phyloP scores from a whole-genome alignment of 306 rosid species.

The Pachyrhizus erosus region DNA sequence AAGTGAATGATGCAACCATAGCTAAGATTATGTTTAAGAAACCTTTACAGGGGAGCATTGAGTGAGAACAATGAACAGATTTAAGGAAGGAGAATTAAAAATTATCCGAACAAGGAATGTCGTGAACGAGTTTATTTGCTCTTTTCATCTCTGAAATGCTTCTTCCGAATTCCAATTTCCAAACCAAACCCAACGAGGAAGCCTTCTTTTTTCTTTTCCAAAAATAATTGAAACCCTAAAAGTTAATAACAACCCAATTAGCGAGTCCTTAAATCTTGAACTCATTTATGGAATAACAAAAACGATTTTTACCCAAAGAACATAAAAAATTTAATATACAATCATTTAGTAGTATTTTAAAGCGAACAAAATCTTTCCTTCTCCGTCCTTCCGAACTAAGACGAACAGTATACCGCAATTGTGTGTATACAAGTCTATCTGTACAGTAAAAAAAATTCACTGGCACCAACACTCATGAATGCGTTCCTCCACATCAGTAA shows the following conservation, averaged over 20 bases:
- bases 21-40: background rate
- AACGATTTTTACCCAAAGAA: background rate
- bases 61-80: background rate
- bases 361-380: constrained; percentile 26
- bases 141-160: background rate
- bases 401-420: constrained; percentile 26
- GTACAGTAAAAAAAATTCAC: constrained; percentile 45
- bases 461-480: constrained; percentile 41
- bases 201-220: background rate
- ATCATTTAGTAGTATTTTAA: background rate
- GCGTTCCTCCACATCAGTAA: constrained; percentile 37
- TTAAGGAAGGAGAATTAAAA: too few relatives aligned
- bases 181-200: background rate
- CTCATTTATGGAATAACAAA: background rate
- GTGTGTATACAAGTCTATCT: constrained; percentile 47
- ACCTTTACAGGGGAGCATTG: background rate
- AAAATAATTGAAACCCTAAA: background rate
- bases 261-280: background rate
- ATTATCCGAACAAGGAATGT: background rate
- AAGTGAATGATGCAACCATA: constrained; percentile 4
- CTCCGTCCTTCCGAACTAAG: background rate
- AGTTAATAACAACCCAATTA: background rate
- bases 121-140: background rate
- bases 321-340: background rate
- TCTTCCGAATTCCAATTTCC: background rate